A percentile compares a stretch with the other conserved stretches of the same genome.
Evolutionary conservation across 768 basidiomycete genomes (phyloP).

Genomic region (Kwoniella pini): DNA sequence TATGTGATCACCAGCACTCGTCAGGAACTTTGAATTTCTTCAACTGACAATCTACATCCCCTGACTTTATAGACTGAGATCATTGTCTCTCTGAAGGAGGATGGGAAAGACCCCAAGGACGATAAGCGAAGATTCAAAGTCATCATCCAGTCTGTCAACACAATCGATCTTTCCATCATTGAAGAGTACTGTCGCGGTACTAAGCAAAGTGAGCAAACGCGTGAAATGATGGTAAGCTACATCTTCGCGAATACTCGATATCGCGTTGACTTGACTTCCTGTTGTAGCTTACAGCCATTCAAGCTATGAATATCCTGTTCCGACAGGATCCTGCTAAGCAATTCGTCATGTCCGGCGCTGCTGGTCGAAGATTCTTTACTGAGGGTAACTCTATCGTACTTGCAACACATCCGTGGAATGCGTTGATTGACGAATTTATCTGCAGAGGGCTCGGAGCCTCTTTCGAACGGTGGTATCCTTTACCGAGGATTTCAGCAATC

Average conservation of each 20-base stretch:
- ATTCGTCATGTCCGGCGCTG: slow-evolving; percentile 49
- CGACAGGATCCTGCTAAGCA: slow-evolving; percentile 39
- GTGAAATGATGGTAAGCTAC: slow-evolving; percentile 41
- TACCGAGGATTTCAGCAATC: slow-evolving; percentile 54
- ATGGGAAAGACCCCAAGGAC: slow-evolving; percentile 30
- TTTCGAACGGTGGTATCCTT: slow-evolving; percentile 51
- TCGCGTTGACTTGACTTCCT: not conserved
- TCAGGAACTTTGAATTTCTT: not conserved
- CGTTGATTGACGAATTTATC: too few species aligned
- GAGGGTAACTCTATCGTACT: slow-evolving; percentile 27
- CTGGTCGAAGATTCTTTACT: slow-evolving; percentile 51
- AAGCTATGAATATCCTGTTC: slow-evolving; percentile 53
- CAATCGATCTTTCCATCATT: slow-evolving; percentile 49
- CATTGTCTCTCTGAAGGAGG: slow-evolving; percentile 42
- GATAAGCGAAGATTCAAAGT: slow-evolving; percentile 50
- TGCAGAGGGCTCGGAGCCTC: slow-evolving; percentile 33
- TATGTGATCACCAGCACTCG: slow-evolving; percentile 6
- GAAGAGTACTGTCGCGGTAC: slow-evolving; percentile 43
- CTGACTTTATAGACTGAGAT: slow-evolving; percentile 31
- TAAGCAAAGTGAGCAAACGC: slow-evolving; percentile 35
- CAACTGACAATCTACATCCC: not conserved
- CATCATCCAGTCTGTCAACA: slow-evolving; percentile 41
- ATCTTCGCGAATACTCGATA: too few species aligned
- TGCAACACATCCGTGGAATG: not conserved
- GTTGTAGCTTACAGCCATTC: slow-evolving; percentile 40